Evolutionary conservation across 1,284 basidiomycete species (phyloP), one percentile per base, ranked within the genome.

Genomic region (Leccinum huronense): DNA sequence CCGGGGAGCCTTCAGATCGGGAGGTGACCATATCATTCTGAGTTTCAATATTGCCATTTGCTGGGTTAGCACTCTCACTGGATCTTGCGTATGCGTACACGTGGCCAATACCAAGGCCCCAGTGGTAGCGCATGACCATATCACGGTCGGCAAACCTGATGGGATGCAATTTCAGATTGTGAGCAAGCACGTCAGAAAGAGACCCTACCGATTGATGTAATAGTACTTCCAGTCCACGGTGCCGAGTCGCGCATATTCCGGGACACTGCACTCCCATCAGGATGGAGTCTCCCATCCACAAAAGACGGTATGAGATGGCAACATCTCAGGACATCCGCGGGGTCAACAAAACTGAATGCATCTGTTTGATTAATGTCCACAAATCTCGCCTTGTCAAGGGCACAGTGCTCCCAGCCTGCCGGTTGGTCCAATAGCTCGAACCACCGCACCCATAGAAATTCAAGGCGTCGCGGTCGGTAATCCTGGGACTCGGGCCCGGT

Each of bases 81-180:
- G 19, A 10, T 23, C 45, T 51, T 51, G 45, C 7, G 11, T 51
- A 27, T 27, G 48, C 48, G 13, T 53, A 53, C 48, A 53, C 13
- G 10, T 53, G 48, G 23, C 48, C 48, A 53, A 53, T 23, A 53
- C 48, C 48, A 11, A 58, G 34, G 8, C 61, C 61, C 23, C 56
- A 62, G 14, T 62, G 34, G 3, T 67, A 67, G 5, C 55, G 27
- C 59, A 67, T 61, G 13, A 63, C 16, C 65, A 66, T 66, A 3
- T 66, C 65, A 6, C 38, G 61, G 45, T 67, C 66, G 13, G 56
- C 51, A 42, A 67, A 67, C 1, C 66, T 67, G 40, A 13, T 13
- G 19, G 13, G 48, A 45, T 51, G 11, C 10, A 53, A 53, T 14
- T 53, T 53, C 48, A 53, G 48, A 14, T 53, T 27, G 48, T 53